phyloP scores from a whole-genome alignment of 148 eudicot genomes.

The Rhododendron ferrugineum region DNA sequence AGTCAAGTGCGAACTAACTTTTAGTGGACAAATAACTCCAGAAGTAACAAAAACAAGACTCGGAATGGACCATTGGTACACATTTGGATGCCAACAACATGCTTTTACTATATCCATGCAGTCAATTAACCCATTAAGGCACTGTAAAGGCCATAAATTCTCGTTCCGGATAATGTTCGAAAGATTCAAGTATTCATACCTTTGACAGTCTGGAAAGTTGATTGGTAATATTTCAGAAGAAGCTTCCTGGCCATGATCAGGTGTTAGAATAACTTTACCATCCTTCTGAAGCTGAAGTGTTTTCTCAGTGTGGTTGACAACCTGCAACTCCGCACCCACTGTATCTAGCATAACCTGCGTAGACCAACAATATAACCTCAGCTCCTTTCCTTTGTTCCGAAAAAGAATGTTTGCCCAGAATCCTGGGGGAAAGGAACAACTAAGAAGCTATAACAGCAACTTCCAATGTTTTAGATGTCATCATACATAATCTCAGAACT shows the following conservation, averaged over 20 bases:
- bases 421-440: not conserved
- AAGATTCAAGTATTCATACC: slow-evolving; percentile 24
- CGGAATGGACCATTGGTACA: not conserved
- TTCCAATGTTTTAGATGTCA: not conserved
- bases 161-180: not conserved
- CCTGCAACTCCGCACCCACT: slow-evolving; percentile 65
- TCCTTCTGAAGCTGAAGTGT: slow-evolving; percentile 51
- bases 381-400: not conserved
- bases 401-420: not conserved
- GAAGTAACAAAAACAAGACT: not conserved
- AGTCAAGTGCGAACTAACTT: not conserved
- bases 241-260: slow-evolving; percentile 50
- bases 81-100: not conserved
- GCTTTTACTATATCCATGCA: not conserved
- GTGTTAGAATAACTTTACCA: slow-evolving; percentile 47
- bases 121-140: not conserved
- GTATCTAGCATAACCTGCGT: slow-evolving; percentile 72
- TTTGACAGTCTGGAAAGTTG: slow-evolving; percentile 55
- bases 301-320: slow-evolving; percentile 44
- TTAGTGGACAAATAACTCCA: not conserved
- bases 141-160: not conserved
- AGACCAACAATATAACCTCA: not conserved
- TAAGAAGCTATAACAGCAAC: not conserved
- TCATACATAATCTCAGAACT: not conserved
- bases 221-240: slow-evolving; percentile 55